Percentiles rank a stretch among this genome's conserved stretches.
phyloP scores from a whole-genome alignment of 352 stramenopile species.

The Elongisporangium senticosum region DNA sequence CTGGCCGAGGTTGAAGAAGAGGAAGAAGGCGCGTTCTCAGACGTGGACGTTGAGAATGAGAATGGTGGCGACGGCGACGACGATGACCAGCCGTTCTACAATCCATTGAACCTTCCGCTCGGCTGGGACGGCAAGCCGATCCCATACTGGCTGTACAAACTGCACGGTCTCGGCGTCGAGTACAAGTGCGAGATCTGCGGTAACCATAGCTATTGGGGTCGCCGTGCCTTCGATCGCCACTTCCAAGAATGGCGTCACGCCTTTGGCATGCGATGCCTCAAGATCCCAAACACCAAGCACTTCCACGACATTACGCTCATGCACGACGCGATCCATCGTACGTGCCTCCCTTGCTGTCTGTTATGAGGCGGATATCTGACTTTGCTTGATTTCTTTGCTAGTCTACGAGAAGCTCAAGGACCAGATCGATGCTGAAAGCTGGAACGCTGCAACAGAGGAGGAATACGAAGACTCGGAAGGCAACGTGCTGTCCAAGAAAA shows the following conservation, averaged over 20 bases:
- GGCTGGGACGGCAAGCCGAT: slow-evolving; percentile 99
- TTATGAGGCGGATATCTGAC: neutral
- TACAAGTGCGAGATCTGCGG: slow-evolving; percentile 99
- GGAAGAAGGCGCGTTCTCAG: slow-evolving; percentile 78
- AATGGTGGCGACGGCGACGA: slow-evolving; percentile 78
- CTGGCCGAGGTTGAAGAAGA: slow-evolving; percentile 84
- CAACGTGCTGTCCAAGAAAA: slow-evolving; percentile 97
- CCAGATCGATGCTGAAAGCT: slow-evolving; percentile 91
- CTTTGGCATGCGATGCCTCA: slow-evolving; percentile 97
- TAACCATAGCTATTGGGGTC: slow-evolving; percentile 97
- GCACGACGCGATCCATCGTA: slow-evolving; percentile 90
- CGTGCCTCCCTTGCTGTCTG: slow-evolving; percentile 12
- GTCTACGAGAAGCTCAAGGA: slow-evolving; percentile 97
- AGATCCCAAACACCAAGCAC: slow-evolving; percentile 99
- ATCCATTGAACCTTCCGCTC: slow-evolving; percentile 97
- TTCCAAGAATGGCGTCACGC: slow-evolving; percentile 98
- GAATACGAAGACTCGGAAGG: slow-evolving; percentile 99
- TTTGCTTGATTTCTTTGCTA: slow-evolving; percentile 22
- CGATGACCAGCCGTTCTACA: slow-evolving; percentile 97
- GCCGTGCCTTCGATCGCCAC: slow-evolving; percentile 95
- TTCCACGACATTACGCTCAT: slow-evolving; percentile 99
- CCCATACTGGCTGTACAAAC: slow-evolving; percentile 99
- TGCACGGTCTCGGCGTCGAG: slow-evolving; percentile 98
- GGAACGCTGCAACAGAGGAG: slow-evolving; percentile 93
- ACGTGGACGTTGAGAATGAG: slow-evolving; percentile 72